Evolutionary conservation across 2,329 filamentous ascomycete genomes (phyloP), one percentile per base, ranked within the genome.

Genomic region (Hortaea werneckii): DNA sequence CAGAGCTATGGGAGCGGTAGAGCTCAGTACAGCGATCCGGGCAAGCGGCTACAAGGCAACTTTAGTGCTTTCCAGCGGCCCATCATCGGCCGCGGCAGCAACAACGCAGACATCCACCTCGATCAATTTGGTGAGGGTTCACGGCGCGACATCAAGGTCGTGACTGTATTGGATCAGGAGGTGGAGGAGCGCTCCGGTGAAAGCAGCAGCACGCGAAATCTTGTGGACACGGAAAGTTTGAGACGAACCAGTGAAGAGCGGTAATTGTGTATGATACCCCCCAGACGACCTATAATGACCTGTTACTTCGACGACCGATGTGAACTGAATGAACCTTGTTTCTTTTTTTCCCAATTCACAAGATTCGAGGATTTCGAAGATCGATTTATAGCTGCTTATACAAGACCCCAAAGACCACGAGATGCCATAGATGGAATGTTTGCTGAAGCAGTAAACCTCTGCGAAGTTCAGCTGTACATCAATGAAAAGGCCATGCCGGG

Each of bases 21-120:
- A 9, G 10, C 43, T 11, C 41, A 26, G 7, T 34, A 43, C 13
- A 29, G 29, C 40, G 11, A 42, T n/a, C 12, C 41, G n/a, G 29
- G 44, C 8, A 12, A 39, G 4, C 12, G 29, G 6, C 28, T 35
- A 9, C 7, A 11, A 11, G 20, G 37, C 13, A 26, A 38, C n/a
- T 12, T 11, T 35, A 5, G 12, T 9, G 5, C 13, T 7, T 8
- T 34, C 32, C 45, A 45, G 48, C 41, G 45, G 12, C 6, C 37
- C 30, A 26, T 29, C 40, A 6, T 11, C 42, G 13, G 41, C 13
- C 13, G 37, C 4, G 11, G 30, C 1, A 32, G 40, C 20, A 13
- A 12, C 1, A 26, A n/a, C 6, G 20, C 10, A 26, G 29, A 43
- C n/a, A 41, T 69, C 64, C 65, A 50, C 60, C 34, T 54, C 52